A percentile compares a stretch with the other conserved stretches of the same genome.
Evolutionary conservation across 768 basidiomycete species (phyloP).

Genomic region (Amanita subjunquillea): DNA sequence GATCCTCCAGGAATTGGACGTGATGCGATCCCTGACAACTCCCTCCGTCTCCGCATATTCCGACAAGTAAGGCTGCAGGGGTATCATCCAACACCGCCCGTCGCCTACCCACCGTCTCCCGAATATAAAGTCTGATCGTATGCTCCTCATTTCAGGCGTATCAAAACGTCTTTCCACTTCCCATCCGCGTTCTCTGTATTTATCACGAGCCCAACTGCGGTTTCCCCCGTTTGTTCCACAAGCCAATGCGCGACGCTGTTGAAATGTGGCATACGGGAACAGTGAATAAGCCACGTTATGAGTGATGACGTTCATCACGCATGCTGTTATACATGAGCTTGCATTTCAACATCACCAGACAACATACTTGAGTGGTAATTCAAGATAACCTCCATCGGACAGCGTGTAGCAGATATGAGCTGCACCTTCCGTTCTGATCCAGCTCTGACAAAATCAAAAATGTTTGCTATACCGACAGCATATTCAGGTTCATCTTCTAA

Average conservation of each 20-base stretch:
- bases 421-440: conserved; percentile 19
- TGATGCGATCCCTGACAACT: neutral
- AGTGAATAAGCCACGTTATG: conserved; percentile 26
- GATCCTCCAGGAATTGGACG: neutral
- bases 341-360: neutral
- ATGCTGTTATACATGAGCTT: conserved; percentile 15
- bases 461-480: neutral
- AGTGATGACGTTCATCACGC: conserved; percentile 34
- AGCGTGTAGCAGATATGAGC: conserved; percentile 20
- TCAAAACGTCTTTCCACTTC: conserved; percentile 2
- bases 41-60: neutral
- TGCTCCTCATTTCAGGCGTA: neutral
- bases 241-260: conserved; percentile 18
- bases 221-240: conserved; percentile 3
- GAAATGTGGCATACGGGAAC: conserved; percentile 30
- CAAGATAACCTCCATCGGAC: conserved; percentile 18
- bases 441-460: neutral
- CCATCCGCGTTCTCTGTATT: conserved; percentile 30
- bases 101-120: neutral
- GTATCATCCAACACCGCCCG: conserved; percentile 1
- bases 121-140: neutral
- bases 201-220: conserved; percentile 12
- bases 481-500: neutral
- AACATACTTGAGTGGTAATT: conserved; percentile 16
- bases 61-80: neutral